Evolutionary conservation across 495 filamentous ascomycete genomes (phyloP).

Genomic region (Penicillium riverlandense): DNA sequence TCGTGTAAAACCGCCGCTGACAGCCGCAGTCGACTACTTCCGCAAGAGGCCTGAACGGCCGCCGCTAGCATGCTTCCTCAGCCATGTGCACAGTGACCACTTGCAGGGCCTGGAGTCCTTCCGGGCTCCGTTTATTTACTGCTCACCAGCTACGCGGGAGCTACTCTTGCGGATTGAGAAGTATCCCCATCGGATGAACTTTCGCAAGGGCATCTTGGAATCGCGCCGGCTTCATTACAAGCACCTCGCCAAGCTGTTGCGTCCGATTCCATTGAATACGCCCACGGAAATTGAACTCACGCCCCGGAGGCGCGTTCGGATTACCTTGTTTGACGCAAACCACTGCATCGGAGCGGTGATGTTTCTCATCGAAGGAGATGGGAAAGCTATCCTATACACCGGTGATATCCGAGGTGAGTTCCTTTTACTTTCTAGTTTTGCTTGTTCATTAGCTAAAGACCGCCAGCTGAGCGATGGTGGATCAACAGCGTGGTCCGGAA

Average conservation of each 20-base stretch:
- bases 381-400: slow-evolving; percentile 78
- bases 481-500: slow-evolving; percentile 57
- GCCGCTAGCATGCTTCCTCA: slow-evolving; percentile 82
- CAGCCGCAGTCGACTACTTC: slow-evolving; percentile 70
- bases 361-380: slow-evolving; percentile 79
- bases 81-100: slow-evolving; percentile 91
- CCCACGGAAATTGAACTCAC: slow-evolving; percentile 71
- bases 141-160: slow-evolving; percentile 77
- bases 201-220: slow-evolving; percentile 70
- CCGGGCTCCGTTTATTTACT: slow-evolving; percentile 77
- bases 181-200: slow-evolving; percentile 72
- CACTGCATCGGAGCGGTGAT: slow-evolving; percentile 90
- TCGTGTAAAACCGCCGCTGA: background rate
- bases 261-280: slow-evolving; percentile 77
- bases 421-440: background rate
- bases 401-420: slow-evolving; percentile 77
- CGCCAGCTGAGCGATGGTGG: slow-evolving; percentile 60
- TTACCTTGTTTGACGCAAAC: slow-evolving; percentile 87
- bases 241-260: slow-evolving; percentile 66
- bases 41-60: slow-evolving; percentile 48
- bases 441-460: slow-evolving; percentile 2
- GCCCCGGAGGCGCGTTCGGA: slow-evolving; percentile 58
- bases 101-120: slow-evolving; percentile 74
- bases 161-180: slow-evolving; percentile 67
- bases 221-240: slow-evolving; percentile 60